Evolutionary conservation across 2,329 filamentous ascomycete genomes (phyloP), one percentile per base, ranked within the genome.

Genomic region (Diaporthe australafricana): DNA sequence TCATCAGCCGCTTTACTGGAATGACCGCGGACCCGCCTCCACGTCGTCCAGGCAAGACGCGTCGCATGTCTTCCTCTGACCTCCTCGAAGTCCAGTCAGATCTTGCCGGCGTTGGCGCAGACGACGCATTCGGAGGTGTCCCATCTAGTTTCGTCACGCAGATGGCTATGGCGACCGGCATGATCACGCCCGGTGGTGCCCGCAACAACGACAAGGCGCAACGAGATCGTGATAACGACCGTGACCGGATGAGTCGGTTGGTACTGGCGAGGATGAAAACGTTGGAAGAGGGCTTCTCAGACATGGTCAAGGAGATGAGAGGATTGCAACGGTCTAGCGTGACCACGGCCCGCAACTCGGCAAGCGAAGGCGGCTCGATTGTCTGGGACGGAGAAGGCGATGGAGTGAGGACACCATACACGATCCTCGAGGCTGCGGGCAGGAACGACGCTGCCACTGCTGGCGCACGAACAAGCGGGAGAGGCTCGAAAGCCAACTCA

Each of bases 231-330:
- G 81, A 82, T 16, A 84, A 84, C 32, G 84, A 85, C 69, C 89
- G 80, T 30, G 92, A 94, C 78, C 89, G 93, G 50, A 93, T 95
- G 88, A 91, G 92, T 76, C 89, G 94, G 70, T 87, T 98, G 56
- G 93, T 98, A 82, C 85, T 98, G 56, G 94, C 94, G 11, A 87
- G 94, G 42, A 98, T 98, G 94, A 96, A 96, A 80, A 96, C 93
- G 9, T 87, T 98, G 2, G 95, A 98, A 80, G 94, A 97, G 81
- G 93, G 95, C 17, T 96, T 98, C 80, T 89, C 93, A 2, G 94
- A 98, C 72, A 92, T 97, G n/a, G 89, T 95, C 70, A 90, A 90
- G 74, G 94, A 96, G 80, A 92, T 97, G 80, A 90, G 93, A 74
- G 89, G 90, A 74, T 83, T 89, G 79, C 89, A 85, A 81, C 81